Evolutionary conservation across 1,284 basidiomycete genomes (phyloP), one percentile per base, ranked within the genome.

Genomic region (Fomitopsis pinicola): DNA sequence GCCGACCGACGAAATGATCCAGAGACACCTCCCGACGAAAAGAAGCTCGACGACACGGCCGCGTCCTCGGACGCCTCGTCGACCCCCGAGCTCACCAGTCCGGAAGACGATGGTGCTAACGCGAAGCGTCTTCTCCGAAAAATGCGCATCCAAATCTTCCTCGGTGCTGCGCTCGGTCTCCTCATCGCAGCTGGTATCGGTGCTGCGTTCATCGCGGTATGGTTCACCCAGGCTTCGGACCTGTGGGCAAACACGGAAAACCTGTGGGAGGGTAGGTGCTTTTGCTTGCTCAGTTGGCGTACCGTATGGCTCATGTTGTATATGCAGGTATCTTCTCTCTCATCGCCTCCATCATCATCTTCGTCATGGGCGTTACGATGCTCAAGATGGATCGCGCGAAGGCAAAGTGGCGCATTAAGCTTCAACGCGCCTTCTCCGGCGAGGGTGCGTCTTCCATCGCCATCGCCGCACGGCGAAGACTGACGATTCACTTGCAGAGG

Each of bases 391-490:
- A 84, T 68, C 79, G 82, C 66, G 90, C 94, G 12, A 92, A 94
- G 72, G 83, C 89, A 26, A 94, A 93, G 75, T 98, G 95, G 95
- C 86, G 92, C 64, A 76, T 93, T 70, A 97, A 96, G 79, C 85
- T 98, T 55, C 81, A 86, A 61, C 80, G 80, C 38, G 90, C 94
- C 0, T 96, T 97, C 75, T 82, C 87, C 42, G 80, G 80, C 22
- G 76, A 85, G 63, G 64, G 82, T 85, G 67, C 28, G 78, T 68
- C 35, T 54, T 50, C 42, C 26, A 26, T 12, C 35, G 45, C 35
- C 19, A 44, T 26, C 10, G 12, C 35, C 28, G 33, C 12, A 57
- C 53, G 15, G 6, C 19, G 26, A 19, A 19, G 17, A 17, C 58
- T 62, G n/a, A 62, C 14, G 15, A 6, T 0, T 30, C 33, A 56